Evolutionary conservation across 2,329 filamentous ascomycete genomes (phyloP), one percentile per base, ranked within the genome.

Genomic region (Sporothrix brunneoviolacea): DNA sequence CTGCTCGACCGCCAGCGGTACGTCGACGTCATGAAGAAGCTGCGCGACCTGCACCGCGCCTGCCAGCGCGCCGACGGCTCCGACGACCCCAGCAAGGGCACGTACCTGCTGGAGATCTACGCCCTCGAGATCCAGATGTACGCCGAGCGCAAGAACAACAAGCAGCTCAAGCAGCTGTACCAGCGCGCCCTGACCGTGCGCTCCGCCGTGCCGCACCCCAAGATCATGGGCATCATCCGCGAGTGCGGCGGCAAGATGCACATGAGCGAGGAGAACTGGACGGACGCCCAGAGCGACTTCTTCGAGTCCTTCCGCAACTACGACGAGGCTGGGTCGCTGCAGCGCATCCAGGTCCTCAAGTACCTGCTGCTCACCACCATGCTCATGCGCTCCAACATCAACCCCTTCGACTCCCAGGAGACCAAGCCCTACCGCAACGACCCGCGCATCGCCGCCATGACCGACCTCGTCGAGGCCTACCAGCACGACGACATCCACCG

Each of bases 171-270:
- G 75, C 77, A 84, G 13, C 76, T 97, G 15, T 98, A 97, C 68
- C 86, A 95, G 66, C 85, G 87, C 54, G 93, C 93, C 5, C 78
- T 98, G 44, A 86, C 86, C 57, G 91, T 98, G 49, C 85, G 89
- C 55, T 97, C 93, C n/a, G 93, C 93, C 0, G 93, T 98, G 12
- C 91, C 93, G 35, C 93, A 98, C 70, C 93, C 93, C 53, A 95
- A 95, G 71, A 95, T 98, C 66, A 96, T 97, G 89, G 93, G 93
- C 46, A 91, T 98, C 66, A 98, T 98, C 64, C 86, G 91, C 49
- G 93, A 98, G 71, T 98, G 93, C 65, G 93, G 93, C 62, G 93
- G 93, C 60, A 98, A 98, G 75, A 98, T 98, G 93, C 91, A 97
- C 72, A 97, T 98, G 93, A 93, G 88, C 67, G 93, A 98, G 75